Base-by-base conservation (phyloP, 23 red algal genomes). In the Gracilariopsis chorda region DNA sequence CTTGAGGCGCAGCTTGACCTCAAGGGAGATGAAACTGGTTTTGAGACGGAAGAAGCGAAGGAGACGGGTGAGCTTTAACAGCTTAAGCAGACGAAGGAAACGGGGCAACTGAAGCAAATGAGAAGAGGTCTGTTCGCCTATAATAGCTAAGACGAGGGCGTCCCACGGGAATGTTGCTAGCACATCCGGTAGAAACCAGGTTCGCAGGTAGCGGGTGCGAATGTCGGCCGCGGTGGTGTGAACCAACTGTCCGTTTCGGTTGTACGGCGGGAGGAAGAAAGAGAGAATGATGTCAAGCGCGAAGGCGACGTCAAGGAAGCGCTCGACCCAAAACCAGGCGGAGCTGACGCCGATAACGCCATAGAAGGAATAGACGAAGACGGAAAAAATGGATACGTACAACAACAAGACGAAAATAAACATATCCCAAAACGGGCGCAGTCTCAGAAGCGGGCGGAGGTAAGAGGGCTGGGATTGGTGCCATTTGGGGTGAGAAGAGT, bases 131-230 rank as follows among this genome's bases (percentile, higher is more conserved):
- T 64, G 69, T 0, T 32, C 17, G 82, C 67, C 80, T 5, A 39
- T 42, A n/a, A 56, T 27, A 41, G 20, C 71, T 14, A 82, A 34
- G 5, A 29, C 72, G 1, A 95, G 13, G 0, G 82, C 30, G 48
- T 95, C 92, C 92, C 92, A 95, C 28, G 92, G 92, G 67, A 95
- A 75, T 20, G 92, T 88, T 12, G 83, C 44, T 1, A 95, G 28
- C 10, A 89, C 72, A 24, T 95, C 92, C 19, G 57, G 37, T 0
- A 57, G 7, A 29, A 90, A 87, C 83, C 83, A 95, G 28, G 77
- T 90, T 13, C 41, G 27, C 6, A 82, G 51, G 68, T 95, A 95
- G 0, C 78, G 88, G 0, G 6, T 35, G 52, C 76, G 76, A 42
- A 14, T 8, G 29, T 76, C 23, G 1, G 20, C 12, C 17, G 25